phyloP scores from a whole-genome alignment of 169 alveolate species.

The Eimeria acervulina region DNA sequence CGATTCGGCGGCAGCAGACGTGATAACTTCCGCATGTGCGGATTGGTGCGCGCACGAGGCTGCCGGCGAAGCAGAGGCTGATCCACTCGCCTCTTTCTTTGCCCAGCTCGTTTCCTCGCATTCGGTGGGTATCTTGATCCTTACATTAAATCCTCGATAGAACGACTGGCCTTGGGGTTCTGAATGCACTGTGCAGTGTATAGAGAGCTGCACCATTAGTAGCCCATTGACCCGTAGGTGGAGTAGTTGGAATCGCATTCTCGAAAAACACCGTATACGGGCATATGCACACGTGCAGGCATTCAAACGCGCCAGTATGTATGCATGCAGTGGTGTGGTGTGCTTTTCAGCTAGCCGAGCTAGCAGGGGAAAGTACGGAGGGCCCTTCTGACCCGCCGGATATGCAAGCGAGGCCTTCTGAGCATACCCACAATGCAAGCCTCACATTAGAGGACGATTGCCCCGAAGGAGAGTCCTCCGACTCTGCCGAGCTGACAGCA shows the following conservation, averaged over 20 bases:
- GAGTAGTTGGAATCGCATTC: not conserved
- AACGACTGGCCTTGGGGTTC: not conserved
- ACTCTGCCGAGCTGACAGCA: not conserved
- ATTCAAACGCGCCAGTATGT: not conserved
- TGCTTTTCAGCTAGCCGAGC: not conserved
- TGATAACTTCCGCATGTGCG: constrained; percentile 16
- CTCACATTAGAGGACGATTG: not conserved
- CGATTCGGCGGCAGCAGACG: not conserved
- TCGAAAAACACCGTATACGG: not conserved
- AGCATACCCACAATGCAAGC: not conserved
- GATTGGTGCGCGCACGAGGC: constrained; percentile 52
- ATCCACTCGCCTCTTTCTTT: constrained; percentile 60
- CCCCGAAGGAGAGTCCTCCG: not conserved
- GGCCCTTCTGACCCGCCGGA: not conserved
- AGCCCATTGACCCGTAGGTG: not conserved
- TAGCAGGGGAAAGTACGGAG: not conserved
- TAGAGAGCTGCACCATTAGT: not conserved
- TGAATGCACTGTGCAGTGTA: not conserved
- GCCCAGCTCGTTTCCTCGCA: constrained; percentile 57
- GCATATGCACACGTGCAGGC: not conserved
- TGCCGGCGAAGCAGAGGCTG: not conserved
- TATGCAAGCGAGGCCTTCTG: not conserved
- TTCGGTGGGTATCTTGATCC: not conserved
- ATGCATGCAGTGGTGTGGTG: not conserved
- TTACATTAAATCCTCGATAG: not conserved